Evolutionary conservation across 2,329 filamentous ascomycete species (phyloP).

Genomic region (Sporothrix phasma): DNA sequence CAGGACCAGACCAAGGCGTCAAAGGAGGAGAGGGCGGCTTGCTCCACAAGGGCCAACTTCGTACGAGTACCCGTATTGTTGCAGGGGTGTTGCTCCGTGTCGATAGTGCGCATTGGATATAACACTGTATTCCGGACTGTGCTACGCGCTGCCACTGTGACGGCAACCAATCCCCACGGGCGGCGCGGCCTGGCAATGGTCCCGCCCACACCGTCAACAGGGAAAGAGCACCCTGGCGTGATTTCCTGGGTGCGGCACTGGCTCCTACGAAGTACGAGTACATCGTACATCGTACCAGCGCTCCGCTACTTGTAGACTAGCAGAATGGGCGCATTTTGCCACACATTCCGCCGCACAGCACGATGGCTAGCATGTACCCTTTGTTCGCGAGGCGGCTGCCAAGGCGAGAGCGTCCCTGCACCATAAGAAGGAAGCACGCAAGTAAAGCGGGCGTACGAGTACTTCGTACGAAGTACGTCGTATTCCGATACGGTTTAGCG

Average conservation of each 20-base stretch:
- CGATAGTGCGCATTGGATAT: not conserved
- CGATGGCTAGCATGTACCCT: not conserved
- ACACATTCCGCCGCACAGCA: not conserved
- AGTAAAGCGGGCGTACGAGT: no score
- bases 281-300: no score
- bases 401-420: not conserved
- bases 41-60: not conserved
- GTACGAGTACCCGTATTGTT: no score
- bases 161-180: slow-evolving; percentile 2
- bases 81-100: not conserved
- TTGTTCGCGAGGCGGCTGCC: not conserved
- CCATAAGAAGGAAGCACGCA: not conserved
- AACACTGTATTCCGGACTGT: not conserved
- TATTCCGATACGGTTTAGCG: slow-evolving; percentile 5
- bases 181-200: not conserved
- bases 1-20: not conserved
- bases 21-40: not conserved
- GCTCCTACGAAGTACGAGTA: no score
- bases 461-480: no score
- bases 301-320: not conserved
- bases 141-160: not conserved
- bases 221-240: not conserved
- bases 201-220: not conserved
- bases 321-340: not conserved
- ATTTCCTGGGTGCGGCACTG: not conserved